phyloP scores from a whole-genome alignment of 768 basidiomycete species.

The Gyrodon lividus region DNA sequence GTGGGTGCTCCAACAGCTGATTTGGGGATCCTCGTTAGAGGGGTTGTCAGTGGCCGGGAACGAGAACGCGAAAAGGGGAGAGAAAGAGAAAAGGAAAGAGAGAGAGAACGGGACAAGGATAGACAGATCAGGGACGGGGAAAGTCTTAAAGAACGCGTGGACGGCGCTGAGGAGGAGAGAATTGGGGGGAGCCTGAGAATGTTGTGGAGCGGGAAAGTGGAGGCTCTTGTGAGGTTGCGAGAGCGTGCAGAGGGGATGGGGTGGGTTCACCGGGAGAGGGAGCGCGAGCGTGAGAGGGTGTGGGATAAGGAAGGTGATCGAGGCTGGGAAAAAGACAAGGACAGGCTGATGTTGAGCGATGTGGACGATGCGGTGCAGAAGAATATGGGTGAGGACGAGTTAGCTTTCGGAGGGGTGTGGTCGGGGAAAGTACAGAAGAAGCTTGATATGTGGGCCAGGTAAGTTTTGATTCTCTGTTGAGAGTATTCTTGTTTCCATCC shows the following conservation, averaged over 20 bases:
- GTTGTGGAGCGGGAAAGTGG: constrained; percentile 34
- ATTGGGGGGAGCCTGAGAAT: constrained; percentile 33
- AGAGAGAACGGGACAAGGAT: constrained; percentile 38
- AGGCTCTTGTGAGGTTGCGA: constrained; percentile 26
- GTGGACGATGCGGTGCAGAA: constrained; percentile 25
- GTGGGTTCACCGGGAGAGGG: constrained; percentile 7
- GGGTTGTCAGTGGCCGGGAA: constrained; percentile 36
- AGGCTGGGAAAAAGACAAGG: constrained; percentile 29
- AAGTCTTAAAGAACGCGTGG: constrained; percentile 25
- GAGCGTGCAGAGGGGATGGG: constrained; percentile 27
- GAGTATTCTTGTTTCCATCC: not conserved
- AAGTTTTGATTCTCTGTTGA: constrained; percentile 15
- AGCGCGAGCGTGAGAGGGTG: constrained; percentile 31
- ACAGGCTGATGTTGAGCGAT: constrained; percentile 30
- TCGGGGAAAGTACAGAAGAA: constrained; percentile 45
- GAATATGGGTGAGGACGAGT: constrained; percentile 30
- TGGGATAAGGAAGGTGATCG: constrained; percentile 25
- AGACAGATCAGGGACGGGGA: constrained; percentile 36
- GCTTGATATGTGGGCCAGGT: constrained; percentile 51
- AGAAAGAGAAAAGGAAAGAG: constrained; percentile 35
- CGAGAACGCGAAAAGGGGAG: constrained; percentile 24
- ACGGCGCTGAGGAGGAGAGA: constrained; percentile 31
- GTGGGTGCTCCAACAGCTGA: constrained; percentile 51
- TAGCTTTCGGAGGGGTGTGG: constrained; percentile 36
- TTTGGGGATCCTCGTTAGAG: constrained; percentile 49